Conservation (phyloP, 1,284 basidiomycete genomes). For the Ustilago esculenta region DNA sequence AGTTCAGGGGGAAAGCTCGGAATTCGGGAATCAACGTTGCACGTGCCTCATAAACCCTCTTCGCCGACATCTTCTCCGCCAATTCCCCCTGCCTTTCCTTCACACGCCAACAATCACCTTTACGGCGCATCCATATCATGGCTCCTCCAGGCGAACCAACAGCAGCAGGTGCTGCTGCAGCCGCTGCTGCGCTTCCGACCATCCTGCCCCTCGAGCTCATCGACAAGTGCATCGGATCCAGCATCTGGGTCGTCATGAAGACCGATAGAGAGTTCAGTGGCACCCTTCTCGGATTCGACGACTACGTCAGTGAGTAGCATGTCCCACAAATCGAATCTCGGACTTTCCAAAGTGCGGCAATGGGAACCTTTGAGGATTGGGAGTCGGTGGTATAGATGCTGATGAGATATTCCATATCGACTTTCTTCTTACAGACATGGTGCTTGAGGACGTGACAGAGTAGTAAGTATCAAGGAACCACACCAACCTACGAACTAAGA, state of each 20-base stretch:
- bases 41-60: background rate
- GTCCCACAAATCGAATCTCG: background rate
- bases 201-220: slow-evolving; percentile 66
- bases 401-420: no score
- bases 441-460: slow-evolving; percentile 95
- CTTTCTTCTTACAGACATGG: slow-evolving; percentile 99
- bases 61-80: background rate
- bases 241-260: slow-evolving; percentile 68
- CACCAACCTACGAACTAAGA: no score
- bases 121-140: slow-evolving; percentile 9
- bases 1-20: background rate
- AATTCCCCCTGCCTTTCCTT: slow-evolving; percentile 1
- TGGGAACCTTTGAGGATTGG: no score
- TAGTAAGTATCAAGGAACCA: no score
- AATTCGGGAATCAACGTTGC: background rate
- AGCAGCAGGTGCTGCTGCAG: slow-evolving; percentile 29
- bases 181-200: slow-evolving; percentile 47
- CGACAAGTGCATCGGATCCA: slow-evolving; percentile 67
- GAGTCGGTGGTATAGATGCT: no score
- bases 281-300: slow-evolving; percentile 95
- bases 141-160: slow-evolving; percentile 46
- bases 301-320: slow-evolving; percentile 92
- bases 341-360: no score
- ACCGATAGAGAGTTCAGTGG: slow-evolving; percentile 73
- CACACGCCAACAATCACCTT: background rate